Percentiles rank a stretch among this genome's conserved stretches.
phyloP scores from a whole-genome alignment of 768 basidiomycete species.

The Aureoboletus auriporus region DNA sequence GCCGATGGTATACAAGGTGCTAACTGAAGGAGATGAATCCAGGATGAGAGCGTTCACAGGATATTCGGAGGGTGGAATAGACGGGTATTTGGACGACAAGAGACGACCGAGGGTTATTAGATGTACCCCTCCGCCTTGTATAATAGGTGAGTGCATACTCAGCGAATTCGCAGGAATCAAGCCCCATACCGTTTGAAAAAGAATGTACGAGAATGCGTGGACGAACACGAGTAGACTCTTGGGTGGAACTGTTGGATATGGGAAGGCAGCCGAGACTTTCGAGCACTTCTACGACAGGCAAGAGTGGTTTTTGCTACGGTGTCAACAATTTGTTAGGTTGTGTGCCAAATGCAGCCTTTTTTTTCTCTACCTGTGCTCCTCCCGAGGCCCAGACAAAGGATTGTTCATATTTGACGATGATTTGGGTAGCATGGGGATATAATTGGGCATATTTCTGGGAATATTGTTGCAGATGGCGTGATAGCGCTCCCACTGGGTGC shows the following conservation, averaged over 20 bases:
- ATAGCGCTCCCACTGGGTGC: slow-evolving; percentile 21
- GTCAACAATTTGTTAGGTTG: background rate
- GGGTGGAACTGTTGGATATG: background rate
- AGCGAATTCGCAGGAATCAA: background rate
- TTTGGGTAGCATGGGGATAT: slow-evolving; percentile 25
- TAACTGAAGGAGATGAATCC: slow-evolving; percentile 19
- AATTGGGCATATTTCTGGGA: slow-evolving; percentile 20
- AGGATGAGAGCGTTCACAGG: slow-evolving; percentile 17
- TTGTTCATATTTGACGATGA: slow-evolving; percentile 20
- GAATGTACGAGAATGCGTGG: slow-evolving; percentile 25
- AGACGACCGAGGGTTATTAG: slow-evolving; percentile 16
- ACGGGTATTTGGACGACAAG: slow-evolving; percentile 17
- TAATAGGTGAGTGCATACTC: background rate
- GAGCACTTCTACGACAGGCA: slow-evolving; percentile 22
- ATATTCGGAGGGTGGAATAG: background rate
- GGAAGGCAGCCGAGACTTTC: slow-evolving; percentile 22
- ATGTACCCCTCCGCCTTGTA: slow-evolving; percentile 22
- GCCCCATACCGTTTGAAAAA: slow-evolving; percentile 26
- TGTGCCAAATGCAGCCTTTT: background rate
- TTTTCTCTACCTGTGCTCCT: slow-evolving; percentile 9
- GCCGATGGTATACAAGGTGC: slow-evolving; percentile 12
- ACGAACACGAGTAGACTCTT: background rate
- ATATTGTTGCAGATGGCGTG: slow-evolving; percentile 24
- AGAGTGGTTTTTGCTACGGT: slow-evolving; percentile 14
- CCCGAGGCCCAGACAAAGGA: slow-evolving; percentile 18